These are phyloP conservation scores for Aspergillus caelatus DNA, from an alignment of 2,329 filamentous ascomycete genomes.

Conservation along the genomic window DNA sequence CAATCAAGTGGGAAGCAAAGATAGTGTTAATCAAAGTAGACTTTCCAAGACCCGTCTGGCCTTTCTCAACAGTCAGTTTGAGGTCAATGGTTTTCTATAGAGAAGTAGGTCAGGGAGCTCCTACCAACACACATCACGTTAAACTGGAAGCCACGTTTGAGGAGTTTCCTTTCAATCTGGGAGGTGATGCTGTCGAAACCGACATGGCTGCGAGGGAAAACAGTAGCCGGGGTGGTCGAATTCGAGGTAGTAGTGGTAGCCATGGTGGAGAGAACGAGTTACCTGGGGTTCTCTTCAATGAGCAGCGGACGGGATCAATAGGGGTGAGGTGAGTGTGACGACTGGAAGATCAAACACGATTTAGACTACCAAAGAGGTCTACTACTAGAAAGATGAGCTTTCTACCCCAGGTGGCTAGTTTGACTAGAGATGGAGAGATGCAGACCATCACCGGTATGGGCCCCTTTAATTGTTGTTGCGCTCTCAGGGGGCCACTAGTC, in stretches of 20 bases:
- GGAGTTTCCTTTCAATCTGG: conserved; percentile 98
- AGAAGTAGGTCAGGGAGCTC: conserved; percentile 44
- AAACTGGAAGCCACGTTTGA: conserved; percentile 99
- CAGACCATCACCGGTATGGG: conserved; percentile 17
- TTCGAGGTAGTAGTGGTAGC: conserved; percentile 66
- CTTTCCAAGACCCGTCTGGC: conserved; percentile 97
- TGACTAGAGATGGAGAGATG: conserved; percentile 21
- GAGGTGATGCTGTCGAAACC: conserved; percentile 99
- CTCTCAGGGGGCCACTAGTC: conserved; percentile 45
- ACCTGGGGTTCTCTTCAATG: conserved; percentile 6
- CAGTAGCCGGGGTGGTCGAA: conserved; percentile 48
- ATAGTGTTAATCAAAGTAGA: conserved; percentile 99
- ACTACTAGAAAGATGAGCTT: conserved; percentile 14
- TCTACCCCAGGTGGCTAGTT: conserved; percentile 16
- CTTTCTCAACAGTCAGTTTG: conserved; percentile 53
- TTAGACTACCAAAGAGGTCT: conserved; percentile 11
- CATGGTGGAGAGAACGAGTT: conserved; percentile 56
- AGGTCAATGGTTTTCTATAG: background rate
- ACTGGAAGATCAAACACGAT: conserved; percentile 18
- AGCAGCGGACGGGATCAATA: conserved; percentile 9
- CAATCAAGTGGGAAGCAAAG: conserved; percentile 98
- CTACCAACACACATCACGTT: conserved; percentile 98
- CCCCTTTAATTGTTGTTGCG: conserved; percentile 31
- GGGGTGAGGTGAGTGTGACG: conserved; percentile 25
- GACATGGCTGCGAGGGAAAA: conserved; percentile 95